Base-by-base conservation (phyloP, 139 green algal species). In the Volvox africanus region DNA sequence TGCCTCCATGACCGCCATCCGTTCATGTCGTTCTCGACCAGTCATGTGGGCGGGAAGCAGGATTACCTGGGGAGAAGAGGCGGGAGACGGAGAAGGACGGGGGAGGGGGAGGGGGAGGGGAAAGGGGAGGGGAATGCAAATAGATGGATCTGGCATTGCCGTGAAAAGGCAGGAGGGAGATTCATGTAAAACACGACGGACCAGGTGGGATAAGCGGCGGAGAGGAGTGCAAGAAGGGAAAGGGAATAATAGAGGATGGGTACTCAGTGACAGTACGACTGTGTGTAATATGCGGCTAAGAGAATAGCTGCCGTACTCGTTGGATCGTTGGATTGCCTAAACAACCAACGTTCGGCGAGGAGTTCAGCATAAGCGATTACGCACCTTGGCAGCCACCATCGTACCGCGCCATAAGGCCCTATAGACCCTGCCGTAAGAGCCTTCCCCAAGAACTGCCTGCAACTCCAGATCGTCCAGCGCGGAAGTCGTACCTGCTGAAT, bases 1-100 rank as follows among this genome's bases (percentile, higher is more conserved):
- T 26, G 92, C 93, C 87, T 95, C 93, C 88, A 94, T 94, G 30
- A 95, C 69, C 2, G 91, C 93, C 90, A 93, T 93, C 65, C 91
- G 88, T 80, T 92, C 89, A n/a, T 88, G 88, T 50, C 83, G 84
- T 89, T 95, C 89, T 33, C 93, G 93, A 65, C 91, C 91, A 18
- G 76, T 92, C 82, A 93, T 91, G 69, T 89, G 80, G 19, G 50
- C 77, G 22, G 88, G 92, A 3, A 95, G 91, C 32, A 93, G 55
- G 68, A 95, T 89, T 1, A 90, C 73, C 84, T 89, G 67, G 0
- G 67, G 65, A 24, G 17, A n/a, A 30, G 16, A n/a, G 73, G 73
- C 1, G 24, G 26, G 16, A 36, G 73, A 32, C 16, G 1, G 26
- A 32, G 73, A 19, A n/a, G 26, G 73, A 32, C 5, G 73, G 73